Evolutionary conservation across 495 filamentous ascomycete genomes (phyloP).

Genomic region (Jackrogersella minutella): DNA sequence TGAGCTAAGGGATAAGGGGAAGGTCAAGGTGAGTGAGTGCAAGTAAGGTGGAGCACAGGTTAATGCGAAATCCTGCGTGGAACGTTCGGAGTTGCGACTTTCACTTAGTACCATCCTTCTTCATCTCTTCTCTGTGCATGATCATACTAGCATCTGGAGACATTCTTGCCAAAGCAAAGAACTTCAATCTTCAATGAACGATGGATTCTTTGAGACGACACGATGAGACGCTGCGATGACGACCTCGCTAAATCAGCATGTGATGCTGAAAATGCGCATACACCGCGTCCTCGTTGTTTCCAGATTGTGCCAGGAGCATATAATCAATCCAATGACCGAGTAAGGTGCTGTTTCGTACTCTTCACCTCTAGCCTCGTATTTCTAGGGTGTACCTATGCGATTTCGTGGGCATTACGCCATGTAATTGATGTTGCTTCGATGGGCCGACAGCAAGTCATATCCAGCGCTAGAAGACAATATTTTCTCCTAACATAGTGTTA

Average conservation of each 20-base stretch:
- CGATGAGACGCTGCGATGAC: neutral
- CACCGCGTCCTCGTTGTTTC: neutral
- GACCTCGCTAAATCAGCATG: neutral
- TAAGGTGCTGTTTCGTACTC: neutral
- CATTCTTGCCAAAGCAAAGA: neutral
- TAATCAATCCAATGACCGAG: neutral
- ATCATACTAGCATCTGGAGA: neutral
- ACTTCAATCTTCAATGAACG: neutral
- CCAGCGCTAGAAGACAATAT: neutral
- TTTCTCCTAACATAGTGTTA: neutral
- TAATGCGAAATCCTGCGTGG: neutral
- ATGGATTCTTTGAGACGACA: slow-evolving; percentile 3
- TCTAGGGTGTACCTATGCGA: neutral
- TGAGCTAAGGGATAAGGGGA: slow-evolving; percentile 16
- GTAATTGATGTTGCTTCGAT: neutral
- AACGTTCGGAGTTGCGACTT: neutral
- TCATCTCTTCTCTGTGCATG: slow-evolving; percentile 1
- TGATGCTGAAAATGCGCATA: neutral
- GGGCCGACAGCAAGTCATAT: neutral
- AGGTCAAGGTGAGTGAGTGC: neutral
- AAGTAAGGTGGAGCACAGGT: neutral
- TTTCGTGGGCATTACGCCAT: neutral
- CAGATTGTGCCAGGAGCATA: no score
- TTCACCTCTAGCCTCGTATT: neutral
- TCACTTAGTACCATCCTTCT: neutral